A percentile compares a stretch with the other conserved stretches of the same genome.
phyloP scores from a whole-genome alignment of 1,284 basidiomycete genomes.

The Papiliotrema fonsecae region DNA sequence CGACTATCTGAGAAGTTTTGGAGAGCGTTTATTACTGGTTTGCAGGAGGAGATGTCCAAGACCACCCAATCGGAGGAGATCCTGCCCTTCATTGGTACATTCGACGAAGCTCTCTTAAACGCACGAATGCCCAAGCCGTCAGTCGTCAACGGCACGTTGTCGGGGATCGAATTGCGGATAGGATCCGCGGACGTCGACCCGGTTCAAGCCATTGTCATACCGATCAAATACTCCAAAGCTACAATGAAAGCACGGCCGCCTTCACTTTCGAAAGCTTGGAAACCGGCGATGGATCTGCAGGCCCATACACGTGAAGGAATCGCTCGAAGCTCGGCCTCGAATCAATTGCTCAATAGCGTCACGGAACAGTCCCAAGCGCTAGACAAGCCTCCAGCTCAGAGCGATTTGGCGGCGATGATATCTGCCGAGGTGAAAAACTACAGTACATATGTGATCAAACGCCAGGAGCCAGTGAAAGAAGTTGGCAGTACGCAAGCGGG shows the following conservation, averaged over 20 bases:
- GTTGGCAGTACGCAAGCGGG: not conserved
- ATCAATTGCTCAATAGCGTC: slow-evolving; percentile 25
- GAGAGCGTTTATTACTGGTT: slow-evolving; percentile 50
- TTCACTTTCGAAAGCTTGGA: slow-evolving; percentile 73
- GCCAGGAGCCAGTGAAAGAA: slow-evolving; percentile 8
- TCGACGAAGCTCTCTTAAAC: slow-evolving; percentile 64
- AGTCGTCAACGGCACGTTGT: slow-evolving; percentile 61
- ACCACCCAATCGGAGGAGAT: slow-evolving; percentile 38
- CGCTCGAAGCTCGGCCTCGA: slow-evolving; percentile 12
- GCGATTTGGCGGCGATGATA: slow-evolving; percentile 40
- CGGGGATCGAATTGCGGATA: slow-evolving; percentile 63
- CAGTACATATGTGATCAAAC: slow-evolving; percentile 38
- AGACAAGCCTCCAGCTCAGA: slow-evolving; percentile 10
- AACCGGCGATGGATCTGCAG: slow-evolving; percentile 43
- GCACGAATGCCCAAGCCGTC: slow-evolving; percentile 66
- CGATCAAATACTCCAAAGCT: slow-evolving; percentile 75
- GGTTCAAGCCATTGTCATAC: slow-evolving; percentile 68
- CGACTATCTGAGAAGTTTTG: slow-evolving; percentile 73
- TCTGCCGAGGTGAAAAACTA: slow-evolving; percentile 44
- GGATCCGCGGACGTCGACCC: slow-evolving; percentile 64
- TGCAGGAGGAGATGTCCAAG: slow-evolving; percentile 51
- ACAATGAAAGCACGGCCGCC: slow-evolving; percentile 69
- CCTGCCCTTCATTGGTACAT: slow-evolving; percentile 61
- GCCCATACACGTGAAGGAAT: slow-evolving; percentile 13
- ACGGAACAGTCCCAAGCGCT: slow-evolving; percentile 20